A percentile compares a stretch with the other conserved stretches of the same genome.
These are phyloP conservation scores for Pichia ethanolica DNA, from an alignment of 805 yeast species.

Conservation along the genomic window DNA sequence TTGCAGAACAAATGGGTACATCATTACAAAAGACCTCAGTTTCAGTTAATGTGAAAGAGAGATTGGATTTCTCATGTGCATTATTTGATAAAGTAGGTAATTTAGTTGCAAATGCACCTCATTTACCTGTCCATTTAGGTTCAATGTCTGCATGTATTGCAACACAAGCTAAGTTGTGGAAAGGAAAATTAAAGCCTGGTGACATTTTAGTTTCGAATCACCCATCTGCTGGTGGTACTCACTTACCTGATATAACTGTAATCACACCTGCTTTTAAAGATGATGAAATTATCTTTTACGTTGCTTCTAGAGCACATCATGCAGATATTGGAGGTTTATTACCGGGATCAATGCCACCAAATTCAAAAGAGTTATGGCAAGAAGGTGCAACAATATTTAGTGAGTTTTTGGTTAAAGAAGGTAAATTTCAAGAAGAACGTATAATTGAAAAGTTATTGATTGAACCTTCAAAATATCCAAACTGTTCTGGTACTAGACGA, in stretches of 20 bases:
- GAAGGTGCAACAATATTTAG: constrained; percentile 89
- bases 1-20: constrained; percentile 86
- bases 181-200: constrained; percentile 55
- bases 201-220: constrained; percentile 75
- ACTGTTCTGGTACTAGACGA: constrained; percentile 85
- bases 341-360: constrained; percentile 95
- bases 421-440: constrained; percentile 67
- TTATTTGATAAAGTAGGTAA: constrained; percentile 71
- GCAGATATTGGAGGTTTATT: constrained; percentile 90
- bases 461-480: constrained; percentile 75
- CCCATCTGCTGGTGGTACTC: constrained; percentile 82
- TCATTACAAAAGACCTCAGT: constrained; percentile 75
- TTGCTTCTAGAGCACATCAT: constrained; percentile 93
- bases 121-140: constrained; percentile 80
- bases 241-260: constrained; percentile 85
- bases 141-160: constrained; percentile 78
- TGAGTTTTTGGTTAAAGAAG: constrained; percentile 62
- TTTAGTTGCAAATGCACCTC: constrained; percentile 82
- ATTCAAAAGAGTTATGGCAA: constrained; percentile 74
- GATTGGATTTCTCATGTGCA: constrained; percentile 82
- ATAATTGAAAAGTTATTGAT: constrained; percentile 50
- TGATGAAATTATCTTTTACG: constrained; percentile 64
- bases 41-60: constrained; percentile 75
- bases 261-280: constrained; percentile 81
- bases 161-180: constrained; percentile 60